Conservation (phyloP, 345 rosid species). For the Trapa incisa region DNA sequence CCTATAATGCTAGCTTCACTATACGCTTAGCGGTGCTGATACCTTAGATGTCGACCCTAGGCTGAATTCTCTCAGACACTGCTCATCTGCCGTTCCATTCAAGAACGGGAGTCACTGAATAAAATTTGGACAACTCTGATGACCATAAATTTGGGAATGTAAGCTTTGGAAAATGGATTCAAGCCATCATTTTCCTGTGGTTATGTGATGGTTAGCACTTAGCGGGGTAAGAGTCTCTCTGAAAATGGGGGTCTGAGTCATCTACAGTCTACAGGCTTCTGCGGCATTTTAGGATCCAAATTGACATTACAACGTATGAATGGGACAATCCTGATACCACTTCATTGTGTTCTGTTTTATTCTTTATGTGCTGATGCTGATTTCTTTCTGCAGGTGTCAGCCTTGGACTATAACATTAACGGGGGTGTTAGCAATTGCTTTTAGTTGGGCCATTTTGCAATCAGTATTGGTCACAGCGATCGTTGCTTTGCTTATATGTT, state of each 20-base stretch:
- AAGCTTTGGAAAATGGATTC: background rate
- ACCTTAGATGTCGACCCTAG: background rate
- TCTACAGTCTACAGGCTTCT: background rate
- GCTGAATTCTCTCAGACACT: background rate
- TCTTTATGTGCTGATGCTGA: background rate
- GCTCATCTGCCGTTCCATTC: background rate
- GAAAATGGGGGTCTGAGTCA: background rate
- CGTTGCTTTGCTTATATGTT: constrained; percentile 26
- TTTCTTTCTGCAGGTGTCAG: constrained; percentile 57
- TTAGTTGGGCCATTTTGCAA: constrained; percentile 60
- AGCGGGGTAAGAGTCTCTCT: background rate
- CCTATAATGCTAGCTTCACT: background rate
- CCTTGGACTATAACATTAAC: constrained; percentile 86
- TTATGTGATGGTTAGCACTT: background rate
- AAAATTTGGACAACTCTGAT: too few relatives aligned
- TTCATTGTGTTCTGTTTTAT: background rate
- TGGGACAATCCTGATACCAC: background rate
- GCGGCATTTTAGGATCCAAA: background rate
- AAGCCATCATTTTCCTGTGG: background rate
- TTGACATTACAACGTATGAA: background rate
- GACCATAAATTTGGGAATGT: background rate
- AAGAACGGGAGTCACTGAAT: too few relatives aligned
- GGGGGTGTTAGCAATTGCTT: constrained; percentile 39
- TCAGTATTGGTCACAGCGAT: constrained; percentile 44
- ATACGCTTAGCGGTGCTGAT: background rate